Evolutionary conservation across 169 alveolate species (phyloP), one percentile per base, ranked within the genome.

Genomic region (Plasmodium chabaudi): DNA sequence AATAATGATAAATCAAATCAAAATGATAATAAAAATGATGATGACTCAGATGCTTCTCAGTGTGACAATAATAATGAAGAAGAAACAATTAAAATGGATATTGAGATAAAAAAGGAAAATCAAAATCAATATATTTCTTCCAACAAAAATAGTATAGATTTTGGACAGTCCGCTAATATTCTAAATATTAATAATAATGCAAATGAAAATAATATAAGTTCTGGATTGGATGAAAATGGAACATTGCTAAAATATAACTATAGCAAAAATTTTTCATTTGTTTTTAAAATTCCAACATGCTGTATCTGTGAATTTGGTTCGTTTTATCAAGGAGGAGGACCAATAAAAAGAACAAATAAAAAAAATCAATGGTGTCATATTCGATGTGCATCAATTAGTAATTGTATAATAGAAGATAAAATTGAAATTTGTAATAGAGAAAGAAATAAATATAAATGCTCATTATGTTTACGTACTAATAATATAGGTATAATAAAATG

Each of bases 251-350:
- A 70, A 63, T 72, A 72, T 51, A 72, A 72, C 39, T 55, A 61
- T 57, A 72, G 47, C 21, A 61, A 44, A 47, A 72, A 70, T 49
- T 72, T 64, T 34, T 72, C 87, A 5, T 72, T 73, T 25, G 51
- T 73, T 64, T 65, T 73, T 87, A 72, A 64, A 67, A 71, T 94
- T 6, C 96, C 96, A 21, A 86, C 92, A 13, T 94, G 96, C 53
- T 72, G 93, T 15, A 88, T 94, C 59, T 94, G 96, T 53, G 95
- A 94, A 46, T 94, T 94, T 67, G 95, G 90, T 72, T 93, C 95
- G 6, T 92, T 82, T 73, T 89, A 87, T 87, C 86, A 93, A 23
- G 96, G 95, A 5, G 96, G 96, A 1, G 96, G 96, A 1, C 96
- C 96, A 1, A 92, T 92, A 79, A 92, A 92, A 61, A 87, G 94